Evolutionary conservation across 257 asterid species (phyloP).

Genomic region (Knoxia roxburghii): DNA sequence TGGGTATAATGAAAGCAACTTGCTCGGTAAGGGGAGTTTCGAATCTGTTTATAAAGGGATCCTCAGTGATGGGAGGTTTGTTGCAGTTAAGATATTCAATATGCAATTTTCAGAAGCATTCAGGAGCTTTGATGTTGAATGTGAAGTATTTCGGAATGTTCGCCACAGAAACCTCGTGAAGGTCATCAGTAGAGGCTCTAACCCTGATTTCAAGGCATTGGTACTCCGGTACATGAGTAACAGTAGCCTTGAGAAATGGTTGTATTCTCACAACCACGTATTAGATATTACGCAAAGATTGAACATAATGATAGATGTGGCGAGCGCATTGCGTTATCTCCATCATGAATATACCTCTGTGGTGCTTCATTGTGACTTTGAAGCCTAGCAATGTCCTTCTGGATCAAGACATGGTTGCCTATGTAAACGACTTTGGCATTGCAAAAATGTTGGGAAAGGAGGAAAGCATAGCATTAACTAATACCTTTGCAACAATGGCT

Average conservation of each 20-base stretch:
- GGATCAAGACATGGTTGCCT: too few species aligned
- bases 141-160: slow-evolving; percentile 25
- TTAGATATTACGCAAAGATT: too few species aligned
- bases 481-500: slow-evolving; percentile 19
- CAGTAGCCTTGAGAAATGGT: slow-evolving; percentile 19
- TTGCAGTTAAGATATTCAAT: slow-evolving; percentile 29
- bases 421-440: too few species aligned
- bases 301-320: slow-evolving; percentile 20
- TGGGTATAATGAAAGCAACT: not conserved
- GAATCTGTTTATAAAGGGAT: slow-evolving; percentile 12
- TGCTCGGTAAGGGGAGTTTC: not conserved
- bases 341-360: slow-evolving; percentile 25
- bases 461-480: slow-evolving; percentile 18
- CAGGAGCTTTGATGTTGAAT: slow-evolving; percentile 25
- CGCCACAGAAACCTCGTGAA: slow-evolving; percentile 32
- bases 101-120: slow-evolving; percentile 20
- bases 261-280: too few species aligned
- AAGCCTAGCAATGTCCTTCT: too few species aligned
- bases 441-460: too few species aligned
- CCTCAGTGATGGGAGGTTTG: not conserved
- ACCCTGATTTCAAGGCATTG: slow-evolving; percentile 25
- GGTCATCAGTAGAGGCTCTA: slow-evolving; percentile 31
- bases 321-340: slow-evolving; percentile 28
- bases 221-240: slow-evolving; percentile 32
- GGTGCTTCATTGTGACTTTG: slow-evolving; percentile 30